Percentiles rank a stretch among this genome's conserved stretches.
These are phyloP conservation scores for Botrytis fabae DNA, from an alignment of 2,329 filamentous ascomycete species.

Conservation along the genomic window DNA sequence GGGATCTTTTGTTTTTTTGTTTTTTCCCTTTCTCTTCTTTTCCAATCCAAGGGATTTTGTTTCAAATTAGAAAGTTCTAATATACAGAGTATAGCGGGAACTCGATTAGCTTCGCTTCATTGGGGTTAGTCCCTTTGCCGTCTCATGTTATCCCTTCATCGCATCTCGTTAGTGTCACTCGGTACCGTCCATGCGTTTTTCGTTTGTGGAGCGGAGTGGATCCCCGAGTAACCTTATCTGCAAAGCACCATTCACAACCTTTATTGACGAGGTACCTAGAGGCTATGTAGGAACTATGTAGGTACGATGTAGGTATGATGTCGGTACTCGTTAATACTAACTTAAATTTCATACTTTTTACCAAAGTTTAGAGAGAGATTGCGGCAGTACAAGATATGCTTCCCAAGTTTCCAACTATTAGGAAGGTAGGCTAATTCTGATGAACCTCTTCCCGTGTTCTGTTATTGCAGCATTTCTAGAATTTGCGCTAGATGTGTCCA, in stretches of 20 bases:
- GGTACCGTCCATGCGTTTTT: constrained; percentile 8
- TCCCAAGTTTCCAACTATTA: neutral
- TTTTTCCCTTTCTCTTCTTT: neutral
- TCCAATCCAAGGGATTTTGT: neutral
- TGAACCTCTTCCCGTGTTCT: neutral
- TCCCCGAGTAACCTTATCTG: neutral
- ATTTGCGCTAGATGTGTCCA: neutral
- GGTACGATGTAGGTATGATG: neutral
- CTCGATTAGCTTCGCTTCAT: neutral
- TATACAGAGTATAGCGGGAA: neutral
- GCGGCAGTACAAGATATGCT: neutral
- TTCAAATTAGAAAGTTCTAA: neutral
- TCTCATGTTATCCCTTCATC: constrained; percentile 11
- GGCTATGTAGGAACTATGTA: neutral
- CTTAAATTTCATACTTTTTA: neutral
- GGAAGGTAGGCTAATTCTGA: neutral
- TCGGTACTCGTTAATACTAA: neutral
- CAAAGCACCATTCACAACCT: neutral
- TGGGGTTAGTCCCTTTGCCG: neutral
- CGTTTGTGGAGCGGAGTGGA: constrained; percentile 3
- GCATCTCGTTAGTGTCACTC: neutral
- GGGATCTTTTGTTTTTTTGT: neutral
- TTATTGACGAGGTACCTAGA: neutral
- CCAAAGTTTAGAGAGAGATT: neutral
- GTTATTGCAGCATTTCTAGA: neutral